Base-by-base conservation (phyloP, 495 filamentous ascomycete species). In the Daldinia caldariorum region DNA sequence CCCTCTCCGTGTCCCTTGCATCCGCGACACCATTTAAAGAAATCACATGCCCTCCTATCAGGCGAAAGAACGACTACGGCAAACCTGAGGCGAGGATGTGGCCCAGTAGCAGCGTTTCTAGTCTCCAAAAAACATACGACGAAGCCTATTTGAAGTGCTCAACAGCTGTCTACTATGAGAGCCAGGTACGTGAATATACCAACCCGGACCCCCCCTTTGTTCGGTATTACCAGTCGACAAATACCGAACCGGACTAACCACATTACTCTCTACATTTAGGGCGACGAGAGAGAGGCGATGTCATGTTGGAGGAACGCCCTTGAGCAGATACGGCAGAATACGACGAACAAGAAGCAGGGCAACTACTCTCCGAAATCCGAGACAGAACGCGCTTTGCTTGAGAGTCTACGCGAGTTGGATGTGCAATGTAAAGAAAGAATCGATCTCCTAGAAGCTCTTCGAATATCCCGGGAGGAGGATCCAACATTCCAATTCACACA, bases 51-150 rank as follows among this genome's bases (percentile, higher is more conserved):
- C 35, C 45, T 65, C 38, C 58, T 34, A 56, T 1, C 31, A 60
- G 20, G 58, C 13, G 45, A 16, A 51, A 6, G 39, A 39, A 29
- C 49, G 45, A 41, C 45, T 9, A 43, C 59, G 47, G 9, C 43
- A 29, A 43, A 53, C 58, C 49, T 63, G 39, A 68, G 55, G 60
- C 69, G 37, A 76, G 72, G 76, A 93, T 91, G 91, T 92, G 94
- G 87, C 91, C 92, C 82, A 90, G 87, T 83, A 92, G 90, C 76
- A 86, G 87, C 49, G 84, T 88, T 68, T 90, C 93, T 77, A 89
- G 89, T 60, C 84, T 97, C 78, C 95, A 98, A 83, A 97, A 97
- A 86, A 97, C 93, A 61, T 97, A 97, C 81, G 94, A 98, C 83
- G 93, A 97, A 74, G 93, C 91, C 79, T 97, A 97, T 79, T 83